These are phyloP conservation scores for Carex kokanica DNA, from an alignment of 176 grass and related monocot species.

Conservation along the genomic window DNA sequence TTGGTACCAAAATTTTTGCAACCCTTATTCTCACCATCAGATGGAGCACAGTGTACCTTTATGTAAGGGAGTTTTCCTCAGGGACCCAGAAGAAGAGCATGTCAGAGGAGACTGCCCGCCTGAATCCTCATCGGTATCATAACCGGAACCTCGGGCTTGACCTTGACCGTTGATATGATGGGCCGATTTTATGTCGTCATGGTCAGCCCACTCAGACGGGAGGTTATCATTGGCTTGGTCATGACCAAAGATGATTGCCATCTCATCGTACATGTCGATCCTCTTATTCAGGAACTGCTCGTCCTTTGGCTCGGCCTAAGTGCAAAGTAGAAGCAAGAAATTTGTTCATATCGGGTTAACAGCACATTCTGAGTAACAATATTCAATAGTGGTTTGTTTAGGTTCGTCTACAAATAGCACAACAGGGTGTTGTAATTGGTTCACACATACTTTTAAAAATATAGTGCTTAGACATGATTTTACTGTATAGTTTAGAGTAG, in stretches of 20 bases:
- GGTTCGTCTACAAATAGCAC: background rate
- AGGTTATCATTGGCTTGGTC: background rate
- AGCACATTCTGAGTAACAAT: background rate
- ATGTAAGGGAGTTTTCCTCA: background rate
- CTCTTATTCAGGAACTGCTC: constrained; percentile 20
- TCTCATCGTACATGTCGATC: constrained; percentile 26
- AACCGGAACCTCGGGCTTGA: background rate
- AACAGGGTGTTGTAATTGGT: background rate
- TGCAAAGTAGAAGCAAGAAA: background rate
- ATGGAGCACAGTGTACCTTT: background rate
- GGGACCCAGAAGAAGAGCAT: background rate
- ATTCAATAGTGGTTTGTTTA: background rate
- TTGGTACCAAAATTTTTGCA: background rate
- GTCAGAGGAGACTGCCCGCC: background rate
- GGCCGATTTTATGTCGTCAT: background rate
- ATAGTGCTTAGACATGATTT: no score
- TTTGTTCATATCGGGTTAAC: background rate
- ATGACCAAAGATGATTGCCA: constrained; percentile 6
- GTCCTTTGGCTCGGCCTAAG: constrained; percentile 14
- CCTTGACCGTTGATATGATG: background rate
- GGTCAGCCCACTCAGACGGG: background rate
- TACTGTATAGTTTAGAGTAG: no score
- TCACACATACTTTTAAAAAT: background rate
- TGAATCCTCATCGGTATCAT: background rate
- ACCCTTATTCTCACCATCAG: background rate